Percentiles rank a stretch among this genome's conserved stretches.
phyloP scores from a whole-genome alignment of 2,329 filamentous ascomycete species.

The Aspergillus niger region DNA sequence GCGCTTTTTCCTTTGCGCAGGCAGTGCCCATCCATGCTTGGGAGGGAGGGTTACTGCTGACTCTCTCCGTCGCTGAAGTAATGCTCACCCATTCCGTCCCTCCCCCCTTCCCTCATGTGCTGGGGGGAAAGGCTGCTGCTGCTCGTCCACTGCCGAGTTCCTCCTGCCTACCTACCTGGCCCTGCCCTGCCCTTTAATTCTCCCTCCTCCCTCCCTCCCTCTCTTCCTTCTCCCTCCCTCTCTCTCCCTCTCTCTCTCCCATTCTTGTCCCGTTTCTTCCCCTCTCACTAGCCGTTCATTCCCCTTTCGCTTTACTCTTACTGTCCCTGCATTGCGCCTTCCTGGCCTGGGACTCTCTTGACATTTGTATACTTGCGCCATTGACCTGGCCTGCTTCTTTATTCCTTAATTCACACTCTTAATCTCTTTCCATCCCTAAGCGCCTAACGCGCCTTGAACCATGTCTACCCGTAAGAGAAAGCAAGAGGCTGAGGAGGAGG shows the following conservation, averaged over 20 bases:
- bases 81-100: slow-evolving; percentile 33
- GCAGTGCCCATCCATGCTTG: slow-evolving; percentile 35
- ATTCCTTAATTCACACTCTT: slow-evolving; percentile 1
- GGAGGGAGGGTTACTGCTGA: slow-evolving; percentile 12
- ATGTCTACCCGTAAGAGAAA: slow-evolving; percentile 55
- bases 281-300: slow-evolving; percentile 36
- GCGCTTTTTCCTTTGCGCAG: slow-evolving; percentile 6
- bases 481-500: slow-evolving; percentile 51
- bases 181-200: slow-evolving; percentile 26
- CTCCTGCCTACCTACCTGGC: slow-evolving; percentile 30
- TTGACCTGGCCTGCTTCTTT: slow-evolving; percentile 14
- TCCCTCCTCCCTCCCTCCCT: slow-evolving; percentile 14
- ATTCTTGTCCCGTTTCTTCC: slow-evolving; percentile 41
- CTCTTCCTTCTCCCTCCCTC: slow-evolving; percentile 38
- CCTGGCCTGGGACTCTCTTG: slow-evolving; percentile 1
- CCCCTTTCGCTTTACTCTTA: slow-evolving; percentile 20
- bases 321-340: slow-evolving; percentile 52
- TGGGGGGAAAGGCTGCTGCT: slow-evolving; percentile 42
- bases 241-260: slow-evolving; percentile 31
- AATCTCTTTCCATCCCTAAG: neutral
- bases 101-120: slow-evolving; percentile 7
- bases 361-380: slow-evolving; percentile 10
- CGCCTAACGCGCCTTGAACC: slow-evolving; percentile 11
- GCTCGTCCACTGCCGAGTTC: slow-evolving; percentile 49
- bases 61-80: slow-evolving; percentile 56